A percentile compares a stretch with the other conserved stretches of the same genome.
Conservation (phyloP, 176 grass and related monocot species). For the Paspalum notatum region DNA sequence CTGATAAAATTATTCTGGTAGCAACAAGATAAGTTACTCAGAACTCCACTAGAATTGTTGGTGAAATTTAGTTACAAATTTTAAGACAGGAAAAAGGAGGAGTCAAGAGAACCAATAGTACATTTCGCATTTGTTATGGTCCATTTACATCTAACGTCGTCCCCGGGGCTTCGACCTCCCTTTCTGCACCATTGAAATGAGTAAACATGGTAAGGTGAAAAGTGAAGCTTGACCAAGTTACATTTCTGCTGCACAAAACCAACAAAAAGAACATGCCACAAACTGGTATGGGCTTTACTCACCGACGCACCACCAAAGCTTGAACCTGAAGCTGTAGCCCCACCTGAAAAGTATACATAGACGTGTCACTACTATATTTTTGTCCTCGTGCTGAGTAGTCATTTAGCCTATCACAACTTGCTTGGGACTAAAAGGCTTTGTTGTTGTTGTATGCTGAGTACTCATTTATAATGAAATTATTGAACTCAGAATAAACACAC, state of each 20-base stretch:
- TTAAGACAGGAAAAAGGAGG: not conserved
- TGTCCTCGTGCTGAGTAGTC: not conserved
- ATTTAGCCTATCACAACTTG: too few species aligned
- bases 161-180: conserved; percentile 70
- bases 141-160: conserved; percentile 52
- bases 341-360: conserved; percentile 54
- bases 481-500: not conserved
- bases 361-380: not conserved
- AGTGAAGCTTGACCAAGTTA: conserved; percentile 8
- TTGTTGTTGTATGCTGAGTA: not conserved
- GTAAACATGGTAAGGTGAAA: conserved; percentile 10
- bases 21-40: not conserved
- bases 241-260: not conserved
- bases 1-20: not conserved
- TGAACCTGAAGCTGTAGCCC: conserved; percentile 74
- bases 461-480: conserved; percentile 12
- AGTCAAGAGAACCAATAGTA: conserved; percentile 32
- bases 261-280: not conserved
- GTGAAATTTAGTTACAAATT: conserved; percentile 39
- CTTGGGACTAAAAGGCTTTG: too few species aligned
- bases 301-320: conserved; percentile 90
- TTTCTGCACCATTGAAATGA: conserved; percentile 58
- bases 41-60: conserved; percentile 26
- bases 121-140: not conserved
- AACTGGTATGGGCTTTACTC: conserved; percentile 44